Evolutionary conservation across 2,329 filamentous ascomycete species (phyloP), one percentile per base, ranked within the genome.

Genomic region (Alternaria sp.): DNA sequence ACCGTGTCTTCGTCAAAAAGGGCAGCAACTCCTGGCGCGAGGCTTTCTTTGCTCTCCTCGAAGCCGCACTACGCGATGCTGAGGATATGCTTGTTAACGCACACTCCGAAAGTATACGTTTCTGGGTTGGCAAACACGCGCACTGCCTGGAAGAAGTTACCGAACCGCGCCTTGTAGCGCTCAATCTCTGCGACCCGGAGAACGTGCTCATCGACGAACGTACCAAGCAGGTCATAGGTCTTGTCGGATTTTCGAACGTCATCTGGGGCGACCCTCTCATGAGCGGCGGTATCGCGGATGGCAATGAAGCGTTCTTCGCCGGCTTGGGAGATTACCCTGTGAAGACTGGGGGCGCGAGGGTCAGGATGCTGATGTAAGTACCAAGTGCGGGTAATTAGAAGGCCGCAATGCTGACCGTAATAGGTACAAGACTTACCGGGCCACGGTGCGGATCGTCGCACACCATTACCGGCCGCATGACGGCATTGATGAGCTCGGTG

Each of bases 41-140:
- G 59, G 84, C 83, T 12, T 89, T 88, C 67, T 75, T 83, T 23
- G 69, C 73, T 6, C 80, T 88, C 43, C 77, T 88, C 20, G 87
- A 88, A 71, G 78, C 82, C 11, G 77, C 84, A 9, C 77, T 89
- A 23, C 85, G 85, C 15, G 87, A 89, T 68, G 85, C 83, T 15
- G 87, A 89, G 71, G 87, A 89, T 61, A 85, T 86, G 75, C 83
- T 88, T 12, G 82, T 89, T 67, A 85, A 83, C 61, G 72, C 88
- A 7, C 87, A 87, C 0, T 88, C 88, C 68, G 81, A 84, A 10
- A 82, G 83, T 57, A 84, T 89, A 60, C 82, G 87, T 33, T 80
- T 84, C 61, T 82, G 85, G 57, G 63, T 86, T n/a, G 75, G 70
- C 49, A 81, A 80, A 28, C 78, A 86, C 37, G 79, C 80, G 2